Conservation (phyloP, 129 eudicot species). For the Scalesia atractyloides region DNA sequence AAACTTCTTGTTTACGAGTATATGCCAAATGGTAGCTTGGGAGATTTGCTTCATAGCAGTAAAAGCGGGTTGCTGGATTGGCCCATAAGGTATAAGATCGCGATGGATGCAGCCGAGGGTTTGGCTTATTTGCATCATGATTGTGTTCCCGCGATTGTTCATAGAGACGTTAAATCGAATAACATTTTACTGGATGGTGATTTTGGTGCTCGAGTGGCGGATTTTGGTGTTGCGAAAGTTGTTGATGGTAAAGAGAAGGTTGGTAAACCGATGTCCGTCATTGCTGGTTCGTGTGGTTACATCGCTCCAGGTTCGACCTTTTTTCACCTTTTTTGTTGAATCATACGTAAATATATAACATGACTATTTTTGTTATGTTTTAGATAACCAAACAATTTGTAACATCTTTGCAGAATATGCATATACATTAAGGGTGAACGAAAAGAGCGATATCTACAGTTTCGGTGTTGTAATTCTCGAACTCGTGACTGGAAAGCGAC, state of each 20-base stretch:
- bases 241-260: conserved; percentile 72
- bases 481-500: conserved; percentile 81
- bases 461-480: conserved; percentile 91
- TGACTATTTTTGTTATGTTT: neutral
- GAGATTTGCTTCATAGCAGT: conserved; percentile 77
- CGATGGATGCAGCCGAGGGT: conserved; percentile 92
- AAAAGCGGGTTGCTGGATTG: conserved; percentile 83
- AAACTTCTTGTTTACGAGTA: conserved; percentile 93
- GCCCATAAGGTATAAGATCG: conserved; percentile 76
- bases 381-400: neutral
- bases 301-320: conserved; percentile 83
- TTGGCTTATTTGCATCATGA: conserved; percentile 92
- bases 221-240: conserved; percentile 90
- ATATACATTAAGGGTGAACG: conserved; percentile 94
- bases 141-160: conserved; percentile 87
- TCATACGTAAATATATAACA: neutral
- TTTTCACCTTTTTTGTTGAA: neutral
- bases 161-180: conserved; percentile 85
- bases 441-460: conserved; percentile 93
- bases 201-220: conserved; percentile 90
- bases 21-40: conserved; percentile 92
- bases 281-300: conserved; percentile 96
- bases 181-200: conserved; percentile 78
- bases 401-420: conserved; percentile 71
- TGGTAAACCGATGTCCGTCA: conserved; percentile 77